Conservation (phyloP, 805 yeast genomes). For the Metschnikowia gelsemii region DNA sequence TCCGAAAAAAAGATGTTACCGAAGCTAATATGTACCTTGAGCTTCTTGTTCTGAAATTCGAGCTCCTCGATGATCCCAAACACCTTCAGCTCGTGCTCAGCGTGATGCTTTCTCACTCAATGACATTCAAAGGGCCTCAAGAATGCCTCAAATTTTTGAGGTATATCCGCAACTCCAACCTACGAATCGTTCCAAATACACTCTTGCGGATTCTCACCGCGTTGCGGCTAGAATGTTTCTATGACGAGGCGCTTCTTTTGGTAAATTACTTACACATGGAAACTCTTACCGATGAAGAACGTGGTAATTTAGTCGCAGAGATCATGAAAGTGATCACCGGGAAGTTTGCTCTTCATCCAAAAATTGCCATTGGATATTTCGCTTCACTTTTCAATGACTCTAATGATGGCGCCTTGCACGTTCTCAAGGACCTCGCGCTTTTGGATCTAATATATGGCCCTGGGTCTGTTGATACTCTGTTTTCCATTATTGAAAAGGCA, state of each 20-base stretch:
- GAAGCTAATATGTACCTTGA: conserved; percentile 36
- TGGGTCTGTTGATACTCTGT: conserved; percentile 18
- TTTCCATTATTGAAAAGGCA: conserved; percentile 27
- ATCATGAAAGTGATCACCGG: conserved; percentile 31
- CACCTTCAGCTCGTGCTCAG: conserved; percentile 28
- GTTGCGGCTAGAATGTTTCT: conserved; percentile 29
- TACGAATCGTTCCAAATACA: conserved; percentile 27
- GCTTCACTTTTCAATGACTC: conserved; percentile 26
- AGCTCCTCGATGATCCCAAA: conserved; percentile 13
- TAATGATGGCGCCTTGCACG: conserved; percentile 17
- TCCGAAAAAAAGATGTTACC: conserved; percentile 29
- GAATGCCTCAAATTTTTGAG: conserved; percentile 32
- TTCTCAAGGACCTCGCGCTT: conserved; percentile 29
- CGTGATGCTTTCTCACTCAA: conserved; percentile 32
- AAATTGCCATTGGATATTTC: conserved; percentile 38
- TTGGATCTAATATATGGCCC: conserved; percentile 27
- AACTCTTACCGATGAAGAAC: conserved; percentile 20
- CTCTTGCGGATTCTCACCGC: conserved; percentile 30
- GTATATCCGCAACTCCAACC: conserved; percentile 30
- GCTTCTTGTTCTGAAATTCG: conserved; percentile 39
- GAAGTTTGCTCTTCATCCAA: conserved; percentile 33
- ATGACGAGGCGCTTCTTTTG: conserved; percentile 35
- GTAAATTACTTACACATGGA: conserved; percentile 33
- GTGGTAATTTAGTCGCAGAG: conserved; percentile 27
- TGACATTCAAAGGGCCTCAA: conserved; percentile 39